Conservation (phyloP, 164 flowering plant genomes). For the Tetracentron sinense region DNA sequence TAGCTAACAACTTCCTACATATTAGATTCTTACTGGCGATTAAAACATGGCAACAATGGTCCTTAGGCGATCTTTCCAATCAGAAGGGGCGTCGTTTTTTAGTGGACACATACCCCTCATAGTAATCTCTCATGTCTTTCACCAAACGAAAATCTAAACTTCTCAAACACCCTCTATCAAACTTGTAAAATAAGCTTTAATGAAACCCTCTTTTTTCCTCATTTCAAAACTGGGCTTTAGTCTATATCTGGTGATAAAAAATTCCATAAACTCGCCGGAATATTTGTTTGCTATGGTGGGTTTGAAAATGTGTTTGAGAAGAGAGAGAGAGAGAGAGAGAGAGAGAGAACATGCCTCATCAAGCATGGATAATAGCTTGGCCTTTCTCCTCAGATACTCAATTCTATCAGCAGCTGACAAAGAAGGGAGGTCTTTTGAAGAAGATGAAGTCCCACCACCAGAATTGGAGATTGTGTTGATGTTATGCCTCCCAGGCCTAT, state of each 20-base stretch:
- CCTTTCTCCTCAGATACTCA: constrained; percentile 90
- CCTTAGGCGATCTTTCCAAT: no score
- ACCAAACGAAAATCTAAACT: not conserved
- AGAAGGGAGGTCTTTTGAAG: constrained; percentile 54
- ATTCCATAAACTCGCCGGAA: constrained; percentile 14
- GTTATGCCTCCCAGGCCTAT: constrained; percentile 21
- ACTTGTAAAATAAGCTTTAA: not conserved
- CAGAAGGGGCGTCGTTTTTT: constrained; percentile 6
- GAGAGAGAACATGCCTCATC: constrained; percentile 77
- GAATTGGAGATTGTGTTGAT: constrained; percentile 48
- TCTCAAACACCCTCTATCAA: constrained; percentile 3
- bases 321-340: constrained; percentile 23
- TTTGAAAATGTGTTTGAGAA: not conserved
- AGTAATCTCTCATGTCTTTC: not conserved
- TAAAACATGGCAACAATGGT: no score
- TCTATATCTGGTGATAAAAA: not conserved
- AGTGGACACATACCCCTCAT: constrained; percentile 10
- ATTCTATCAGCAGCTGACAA: constrained; percentile 72
- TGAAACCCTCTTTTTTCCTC: no score
- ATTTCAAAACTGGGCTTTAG: constrained; percentile 36
- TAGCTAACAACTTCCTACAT: no score
- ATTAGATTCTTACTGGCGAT: constrained; percentile 12
- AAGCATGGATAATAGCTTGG: constrained; percentile 85
- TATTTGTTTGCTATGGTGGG: constrained; percentile 10
- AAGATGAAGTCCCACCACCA: constrained; percentile 42